Conservation (phyloP, 2,329 filamentous ascomycete genomes). For the Aspergillus tubingensis region DNA sequence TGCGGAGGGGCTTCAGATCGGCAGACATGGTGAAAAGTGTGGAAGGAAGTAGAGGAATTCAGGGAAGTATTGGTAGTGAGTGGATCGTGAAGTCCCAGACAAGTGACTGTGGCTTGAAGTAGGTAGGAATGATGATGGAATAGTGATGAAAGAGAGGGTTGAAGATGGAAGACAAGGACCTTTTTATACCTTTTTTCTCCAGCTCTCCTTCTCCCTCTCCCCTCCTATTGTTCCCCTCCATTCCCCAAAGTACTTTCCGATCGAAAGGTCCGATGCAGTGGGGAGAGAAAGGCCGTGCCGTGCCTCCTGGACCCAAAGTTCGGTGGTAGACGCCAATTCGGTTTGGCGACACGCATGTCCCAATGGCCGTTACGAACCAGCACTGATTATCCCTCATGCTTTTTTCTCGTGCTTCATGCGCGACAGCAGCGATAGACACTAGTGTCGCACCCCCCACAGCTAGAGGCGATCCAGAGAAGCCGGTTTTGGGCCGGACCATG, state of each 20-base stretch:
- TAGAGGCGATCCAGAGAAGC: constrained; percentile 2
- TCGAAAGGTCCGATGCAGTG: background rate
- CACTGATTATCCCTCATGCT: background rate
- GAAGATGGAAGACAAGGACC: constrained; percentile 1
- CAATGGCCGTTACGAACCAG: background rate
- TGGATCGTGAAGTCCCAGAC: no score
- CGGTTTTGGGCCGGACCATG: constrained; percentile 4
- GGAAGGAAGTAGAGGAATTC: background rate
- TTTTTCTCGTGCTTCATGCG: background rate
- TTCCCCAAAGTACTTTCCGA: background rate
- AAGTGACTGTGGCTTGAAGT: no score
- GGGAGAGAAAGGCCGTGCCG: background rate
- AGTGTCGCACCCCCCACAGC: background rate
- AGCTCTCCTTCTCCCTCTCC: no score
- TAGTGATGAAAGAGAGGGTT: constrained; percentile 8
- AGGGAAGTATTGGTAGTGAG: background rate
- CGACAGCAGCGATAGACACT: background rate
- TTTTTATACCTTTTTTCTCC: constrained; percentile 8
- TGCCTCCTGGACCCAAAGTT: constrained; percentile 14
- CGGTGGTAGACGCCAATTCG: background rate
- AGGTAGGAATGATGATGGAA: background rate
- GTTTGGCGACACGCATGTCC: background rate
- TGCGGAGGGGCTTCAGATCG: constrained; percentile 51
- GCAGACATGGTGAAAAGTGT: constrained; percentile 29
- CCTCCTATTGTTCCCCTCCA: background rate